A percentile compares a stretch with the other conserved stretches of the same genome.
Conservation (phyloP, 129 eudicot species). For the Kitagawia praeruptora region DNA sequence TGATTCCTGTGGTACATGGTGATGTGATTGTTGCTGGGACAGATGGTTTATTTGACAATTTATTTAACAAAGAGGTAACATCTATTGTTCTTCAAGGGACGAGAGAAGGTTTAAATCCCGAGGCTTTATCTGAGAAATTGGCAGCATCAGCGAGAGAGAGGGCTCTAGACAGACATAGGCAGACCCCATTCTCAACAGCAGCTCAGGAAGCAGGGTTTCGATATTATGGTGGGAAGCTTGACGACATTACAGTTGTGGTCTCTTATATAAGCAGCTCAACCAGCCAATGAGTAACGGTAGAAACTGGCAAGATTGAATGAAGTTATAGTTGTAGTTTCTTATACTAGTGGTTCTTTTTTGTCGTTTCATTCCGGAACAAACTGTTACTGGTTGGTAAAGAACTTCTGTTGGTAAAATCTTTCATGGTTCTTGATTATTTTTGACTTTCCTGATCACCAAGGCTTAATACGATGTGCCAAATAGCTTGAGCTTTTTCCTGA, state of each 20-base stretch:
- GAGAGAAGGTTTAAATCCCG: slow-evolving; percentile 45
- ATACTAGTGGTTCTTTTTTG: neutral
- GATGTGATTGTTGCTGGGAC: slow-evolving; percentile 89
- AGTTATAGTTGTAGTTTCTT: neutral
- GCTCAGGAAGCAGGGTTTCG: slow-evolving; percentile 81
- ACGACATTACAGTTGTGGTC: slow-evolving; percentile 82
- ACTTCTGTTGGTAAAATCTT: neutral
- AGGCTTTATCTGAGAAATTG: slow-evolving; percentile 51
- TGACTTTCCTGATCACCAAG: neutral
- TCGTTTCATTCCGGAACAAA: neutral
- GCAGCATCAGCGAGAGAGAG: slow-evolving; percentile 66
- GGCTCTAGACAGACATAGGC: slow-evolving; percentile 55
- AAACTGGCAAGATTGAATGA: neutral
- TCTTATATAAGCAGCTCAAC: slow-evolving; percentile 41
- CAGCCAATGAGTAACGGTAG: neutral
- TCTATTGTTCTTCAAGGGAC: slow-evolving; percentile 56
- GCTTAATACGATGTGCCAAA: neutral
- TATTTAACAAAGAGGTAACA: slow-evolving; percentile 54
- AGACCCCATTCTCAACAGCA: slow-evolving; percentile 69
- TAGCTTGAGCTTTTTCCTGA: neutral
- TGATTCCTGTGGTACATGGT: slow-evolving; percentile 57
- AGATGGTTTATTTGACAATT: slow-evolving; percentile 84
- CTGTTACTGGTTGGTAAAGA: neutral
- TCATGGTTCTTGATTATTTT: neutral
- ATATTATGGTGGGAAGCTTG: slow-evolving; percentile 87